These are phyloP conservation scores for Planoprotostelium fungivorum DNA, from an alignment of 78 protist genomes.

Conservation along the genomic window DNA sequence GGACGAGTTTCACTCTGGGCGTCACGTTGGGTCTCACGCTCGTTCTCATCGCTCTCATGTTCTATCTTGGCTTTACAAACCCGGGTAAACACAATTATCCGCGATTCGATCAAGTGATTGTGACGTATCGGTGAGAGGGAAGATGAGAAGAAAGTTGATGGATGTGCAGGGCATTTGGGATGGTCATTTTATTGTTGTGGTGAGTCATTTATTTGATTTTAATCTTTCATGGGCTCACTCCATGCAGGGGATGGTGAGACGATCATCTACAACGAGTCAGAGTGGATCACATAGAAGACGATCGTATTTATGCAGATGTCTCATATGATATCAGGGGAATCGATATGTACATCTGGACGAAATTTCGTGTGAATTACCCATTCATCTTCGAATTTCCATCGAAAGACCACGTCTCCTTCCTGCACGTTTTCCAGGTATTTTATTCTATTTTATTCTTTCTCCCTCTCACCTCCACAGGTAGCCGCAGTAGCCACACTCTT, in stretches of 20 bases:
- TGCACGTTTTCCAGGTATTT: background rate
- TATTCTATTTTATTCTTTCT: too few relatives aligned
- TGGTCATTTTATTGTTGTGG: background rate
- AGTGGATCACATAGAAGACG: background rate
- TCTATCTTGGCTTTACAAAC: background rate
- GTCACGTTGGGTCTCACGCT: background rate
- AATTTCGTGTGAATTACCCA: constrained; percentile 33
- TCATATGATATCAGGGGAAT: constrained; percentile 6
- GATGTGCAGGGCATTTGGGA: background rate
- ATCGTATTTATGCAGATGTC: background rate
- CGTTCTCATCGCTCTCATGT: background rate
- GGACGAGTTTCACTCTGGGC: background rate
- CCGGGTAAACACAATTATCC: background rate
- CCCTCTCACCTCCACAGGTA: background rate
- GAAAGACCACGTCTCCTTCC: background rate
- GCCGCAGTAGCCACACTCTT: background rate
- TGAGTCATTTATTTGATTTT: too few relatives aligned
- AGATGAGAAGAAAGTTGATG: too few relatives aligned
- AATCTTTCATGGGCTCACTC: too few relatives aligned
- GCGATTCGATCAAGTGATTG: background rate
- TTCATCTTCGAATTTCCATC: constrained; percentile 33
- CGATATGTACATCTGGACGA: constrained; percentile 42
- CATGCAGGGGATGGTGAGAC: background rate
- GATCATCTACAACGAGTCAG: background rate
- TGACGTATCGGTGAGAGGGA: too few relatives aligned